Percentiles rank a stretch among this genome's conserved stretches.
phyloP scores from a whole-genome alignment of 306 rosid genomes.

The Rosa rugosa region DNA sequence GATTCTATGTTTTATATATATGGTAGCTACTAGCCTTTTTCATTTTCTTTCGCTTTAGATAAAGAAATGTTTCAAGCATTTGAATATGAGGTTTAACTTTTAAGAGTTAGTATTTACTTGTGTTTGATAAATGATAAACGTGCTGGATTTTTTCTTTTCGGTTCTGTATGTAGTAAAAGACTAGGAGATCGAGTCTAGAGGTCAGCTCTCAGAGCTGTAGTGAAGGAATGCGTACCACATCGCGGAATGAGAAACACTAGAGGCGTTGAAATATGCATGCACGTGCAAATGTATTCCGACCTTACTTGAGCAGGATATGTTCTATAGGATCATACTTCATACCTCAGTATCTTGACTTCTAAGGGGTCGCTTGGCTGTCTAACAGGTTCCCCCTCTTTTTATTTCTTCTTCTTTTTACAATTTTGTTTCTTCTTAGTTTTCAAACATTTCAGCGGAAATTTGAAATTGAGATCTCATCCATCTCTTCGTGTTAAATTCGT shows the following conservation, averaged over 20 bases:
- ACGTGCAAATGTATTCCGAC: too few species aligned
- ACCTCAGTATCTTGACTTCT: too few species aligned
- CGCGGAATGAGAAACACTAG: too few species aligned
- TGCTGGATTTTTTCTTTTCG: background rate
- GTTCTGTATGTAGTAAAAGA: background rate
- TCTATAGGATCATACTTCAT: too few species aligned
- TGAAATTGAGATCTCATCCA: too few species aligned
- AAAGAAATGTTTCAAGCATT: background rate
- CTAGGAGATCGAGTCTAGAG: background rate
- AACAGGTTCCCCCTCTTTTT: background rate
- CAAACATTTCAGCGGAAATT: too few species aligned
- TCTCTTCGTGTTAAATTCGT: too few species aligned
- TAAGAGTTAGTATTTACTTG: background rate
- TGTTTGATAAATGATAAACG: too few species aligned
- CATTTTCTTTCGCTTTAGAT: background rate
- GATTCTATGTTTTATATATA: background rate
- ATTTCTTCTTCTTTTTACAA: background rate
- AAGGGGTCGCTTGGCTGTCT: slow-evolving; percentile 1
- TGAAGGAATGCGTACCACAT: background rate
- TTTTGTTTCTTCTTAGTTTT: background rate
- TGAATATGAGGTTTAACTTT: background rate
- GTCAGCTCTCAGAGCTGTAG: background rate
- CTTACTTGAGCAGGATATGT: too few species aligned
- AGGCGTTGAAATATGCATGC: too few species aligned
- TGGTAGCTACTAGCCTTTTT: background rate